Percentiles rank a stretch among this genome's conserved stretches.
Conservation (phyloP, 257 asterid species). For the Knoxia roxburghii region DNA sequence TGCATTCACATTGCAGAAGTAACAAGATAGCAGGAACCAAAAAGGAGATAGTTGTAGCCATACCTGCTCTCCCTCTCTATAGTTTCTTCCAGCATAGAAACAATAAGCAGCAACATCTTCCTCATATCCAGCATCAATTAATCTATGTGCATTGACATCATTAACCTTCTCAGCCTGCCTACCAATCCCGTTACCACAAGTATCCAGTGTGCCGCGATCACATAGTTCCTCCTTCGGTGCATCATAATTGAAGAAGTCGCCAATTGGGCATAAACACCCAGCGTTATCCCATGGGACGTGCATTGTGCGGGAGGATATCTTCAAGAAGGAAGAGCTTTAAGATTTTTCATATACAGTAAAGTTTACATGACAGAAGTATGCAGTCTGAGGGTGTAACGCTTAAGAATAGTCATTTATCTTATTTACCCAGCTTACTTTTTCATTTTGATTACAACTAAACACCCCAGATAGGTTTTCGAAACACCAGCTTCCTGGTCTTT, state of each 20-base stretch:
- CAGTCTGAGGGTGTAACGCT: background rate
- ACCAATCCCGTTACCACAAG: constrained; percentile 13
- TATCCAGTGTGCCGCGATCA: constrained; percentile 19
- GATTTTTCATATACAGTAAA: background rate
- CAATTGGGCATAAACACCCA: constrained; percentile 90
- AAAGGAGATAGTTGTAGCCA: constrained; percentile 9
- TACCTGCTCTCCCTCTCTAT: constrained; percentile 83
- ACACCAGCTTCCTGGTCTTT: no score
- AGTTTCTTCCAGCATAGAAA: constrained; percentile 69
- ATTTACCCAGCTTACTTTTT: background rate
- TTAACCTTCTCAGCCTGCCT: constrained; percentile 15
- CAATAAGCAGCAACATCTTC: constrained; percentile 56
- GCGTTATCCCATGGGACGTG: constrained; percentile 83
- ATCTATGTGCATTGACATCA: constrained; percentile 34
- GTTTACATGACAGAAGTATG: background rate
- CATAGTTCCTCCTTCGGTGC: constrained; percentile 62
- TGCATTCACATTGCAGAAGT: background rate
- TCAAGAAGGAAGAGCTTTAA: constrained; percentile 16
- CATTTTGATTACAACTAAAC: background rate
- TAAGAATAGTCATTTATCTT: background rate
- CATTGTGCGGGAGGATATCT: constrained; percentile 96
- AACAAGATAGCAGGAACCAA: background rate
- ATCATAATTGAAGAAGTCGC: constrained; percentile 84
- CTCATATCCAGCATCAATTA: constrained; percentile 73
- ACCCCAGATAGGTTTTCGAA: background rate